Percentiles rank a stretch among this genome's conserved stretches.
Evolutionary conservation across 805 yeast genomes (phyloP).

Genomic region (Candida dendrica): DNA sequence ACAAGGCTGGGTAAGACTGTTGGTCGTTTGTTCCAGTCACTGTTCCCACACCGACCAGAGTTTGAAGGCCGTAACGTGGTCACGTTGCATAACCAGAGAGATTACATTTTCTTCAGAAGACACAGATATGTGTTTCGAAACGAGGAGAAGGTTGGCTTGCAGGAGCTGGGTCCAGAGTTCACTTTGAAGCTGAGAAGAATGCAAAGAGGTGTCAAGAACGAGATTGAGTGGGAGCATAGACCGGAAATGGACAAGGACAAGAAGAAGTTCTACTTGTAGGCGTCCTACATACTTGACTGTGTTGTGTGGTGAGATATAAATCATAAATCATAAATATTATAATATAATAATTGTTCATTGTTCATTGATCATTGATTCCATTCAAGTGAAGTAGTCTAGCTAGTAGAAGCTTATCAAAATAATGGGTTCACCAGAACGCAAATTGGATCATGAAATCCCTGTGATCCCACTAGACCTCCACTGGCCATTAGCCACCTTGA

Average conservation of each 20-base stretch:
- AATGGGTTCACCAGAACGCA: too few species aligned
- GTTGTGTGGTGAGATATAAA: too few species aligned
- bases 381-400: too few species aligned
- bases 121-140: constrained; percentile 86
- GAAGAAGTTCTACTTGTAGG: constrained; percentile 79
- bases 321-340: too few species aligned
- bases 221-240: constrained; percentile 92
- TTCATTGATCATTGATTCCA: too few species aligned
- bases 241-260: constrained; percentile 96
- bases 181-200: constrained; percentile 82
- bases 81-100: constrained; percentile 94
- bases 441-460: too few species aligned
- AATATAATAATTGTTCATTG: too few species aligned
- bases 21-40: constrained; percentile 83
- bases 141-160: constrained; percentile 90
- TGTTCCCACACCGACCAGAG: constrained; percentile 91
- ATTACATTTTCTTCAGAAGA: constrained; percentile 89
- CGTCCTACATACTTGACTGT: too few species aligned
- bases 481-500: too few species aligned
- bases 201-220: constrained; percentile 88
- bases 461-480: too few species aligned
- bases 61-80: constrained; percentile 93
- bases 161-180: constrained; percentile 95
- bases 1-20: constrained; percentile 92
- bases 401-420: too few species aligned